These are phyloP conservation scores for Fusarium equiseti DNA, from an alignment of 2,329 filamentous ascomycete species.

Conservation along the genomic window DNA sequence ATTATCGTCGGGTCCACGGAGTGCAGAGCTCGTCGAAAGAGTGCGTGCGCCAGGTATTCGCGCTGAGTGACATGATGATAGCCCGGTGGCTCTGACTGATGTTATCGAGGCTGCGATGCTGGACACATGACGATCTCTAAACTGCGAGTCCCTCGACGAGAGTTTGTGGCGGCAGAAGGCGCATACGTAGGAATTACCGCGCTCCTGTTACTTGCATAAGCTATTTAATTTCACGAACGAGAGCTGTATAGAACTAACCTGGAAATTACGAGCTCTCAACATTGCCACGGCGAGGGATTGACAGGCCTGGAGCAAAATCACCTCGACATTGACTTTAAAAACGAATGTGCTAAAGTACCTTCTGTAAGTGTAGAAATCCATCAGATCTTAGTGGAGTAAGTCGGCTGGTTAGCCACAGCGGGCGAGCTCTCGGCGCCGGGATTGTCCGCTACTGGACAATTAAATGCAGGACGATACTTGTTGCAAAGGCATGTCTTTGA, in stretches of 20 bases:
- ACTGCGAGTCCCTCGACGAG: conserved; percentile 34
- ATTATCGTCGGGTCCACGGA: conserved; percentile 37
- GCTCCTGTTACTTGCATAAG: conserved; percentile 49
- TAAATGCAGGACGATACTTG: not conserved
- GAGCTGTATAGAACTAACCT: conserved; percentile 48
- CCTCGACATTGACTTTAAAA: conserved; percentile 41
- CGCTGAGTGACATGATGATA: conserved; percentile 3
- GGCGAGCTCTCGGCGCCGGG: conserved; percentile 29
- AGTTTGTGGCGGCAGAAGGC: conserved; percentile 54
- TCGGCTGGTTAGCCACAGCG: conserved; percentile 28
- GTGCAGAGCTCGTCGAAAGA: conserved; percentile 47
- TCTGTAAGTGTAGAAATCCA: conserved; percentile 24
- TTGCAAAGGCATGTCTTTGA: not conserved
- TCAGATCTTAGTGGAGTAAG: conserved; percentile 31
- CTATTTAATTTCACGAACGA: not conserved
- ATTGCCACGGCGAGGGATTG: conserved; percentile 51
- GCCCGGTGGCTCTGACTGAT: conserved; percentile 2
- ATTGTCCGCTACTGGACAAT: conserved; percentile 36
- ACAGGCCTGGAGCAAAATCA: conserved; percentile 32
- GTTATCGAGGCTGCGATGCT: conserved; percentile 23
- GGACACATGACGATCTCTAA: conserved; percentile 32
- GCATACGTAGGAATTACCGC: conserved; percentile 57
- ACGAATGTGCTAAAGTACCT: conserved; percentile 21
- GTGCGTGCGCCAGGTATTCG: conserved; percentile 34
- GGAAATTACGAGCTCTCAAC: conserved; percentile 58